Conservation (phyloP, 768 basidiomycete species). For the Mycena epipterygia region DNA sequence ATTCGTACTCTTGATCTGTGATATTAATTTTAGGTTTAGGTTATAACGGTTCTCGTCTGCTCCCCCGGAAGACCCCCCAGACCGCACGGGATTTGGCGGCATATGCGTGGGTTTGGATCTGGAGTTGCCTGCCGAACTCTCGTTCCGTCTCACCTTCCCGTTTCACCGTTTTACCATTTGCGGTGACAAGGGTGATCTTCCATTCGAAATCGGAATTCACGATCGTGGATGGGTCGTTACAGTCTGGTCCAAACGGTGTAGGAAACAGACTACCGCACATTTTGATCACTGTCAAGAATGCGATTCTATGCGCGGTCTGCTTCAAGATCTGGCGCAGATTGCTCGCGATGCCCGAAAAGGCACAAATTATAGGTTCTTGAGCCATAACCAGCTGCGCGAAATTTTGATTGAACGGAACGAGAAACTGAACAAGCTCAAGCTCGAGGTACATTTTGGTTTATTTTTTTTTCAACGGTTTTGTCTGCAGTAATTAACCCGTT, state of each 20-base stretch:
- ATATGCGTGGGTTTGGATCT: neutral
- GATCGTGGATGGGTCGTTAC: neutral
- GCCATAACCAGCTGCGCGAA: neutral
- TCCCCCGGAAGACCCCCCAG: neutral
- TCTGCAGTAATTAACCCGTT: no score
- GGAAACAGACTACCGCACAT: neutral
- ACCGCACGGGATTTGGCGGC: neutral
- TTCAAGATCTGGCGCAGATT: neutral
- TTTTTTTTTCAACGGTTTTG: no score
- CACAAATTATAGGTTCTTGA: slow-evolving; percentile 13
- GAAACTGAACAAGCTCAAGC: neutral
- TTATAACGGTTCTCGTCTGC: neutral
- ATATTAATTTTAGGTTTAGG: neutral
- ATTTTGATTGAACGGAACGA: neutral
- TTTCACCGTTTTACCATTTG: neutral
- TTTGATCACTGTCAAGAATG: neutral
- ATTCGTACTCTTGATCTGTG: neutral
- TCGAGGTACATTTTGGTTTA: neutral
- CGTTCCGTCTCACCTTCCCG: neutral
- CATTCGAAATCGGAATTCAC: neutral
- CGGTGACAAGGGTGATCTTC: neutral
- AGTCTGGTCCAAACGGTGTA: neutral
- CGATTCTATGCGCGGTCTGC: neutral
- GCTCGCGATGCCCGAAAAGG: neutral
- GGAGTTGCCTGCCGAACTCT: neutral